Base-by-base conservation (phyloP, 2,329 filamentous ascomycete species). In the Fusarium sp. region DNA sequence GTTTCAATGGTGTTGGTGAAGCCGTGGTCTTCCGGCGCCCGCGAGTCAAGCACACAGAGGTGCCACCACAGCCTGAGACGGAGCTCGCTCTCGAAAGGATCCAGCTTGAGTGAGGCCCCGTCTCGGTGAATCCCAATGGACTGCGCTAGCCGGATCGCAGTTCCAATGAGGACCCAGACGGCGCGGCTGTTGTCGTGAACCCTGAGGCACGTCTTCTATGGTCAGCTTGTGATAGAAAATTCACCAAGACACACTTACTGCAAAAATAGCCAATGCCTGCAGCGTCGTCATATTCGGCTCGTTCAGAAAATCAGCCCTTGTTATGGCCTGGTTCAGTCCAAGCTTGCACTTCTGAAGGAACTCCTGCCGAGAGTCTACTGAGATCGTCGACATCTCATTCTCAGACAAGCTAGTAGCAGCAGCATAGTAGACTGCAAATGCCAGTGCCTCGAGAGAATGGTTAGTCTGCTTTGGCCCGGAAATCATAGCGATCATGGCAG, bases 1-100 rank as follows among this genome's bases (percentile, higher is more conserved):
- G 22, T 60, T 16, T 69, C 56, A 18, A 69, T 66, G 13, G 66
- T 65, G 20, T 54, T 14, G 4, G 67, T 58, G 29, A 69, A 69
- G 20, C 63, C 67, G 37, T 69, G 67, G 35, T 69, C 67, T 35
- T 69, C 67, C 9, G 67, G 67, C 35, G 67, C 62, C 13, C 67
- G 67, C 11, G 67, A 52, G 56, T 66, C 67, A 18, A 69, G 67
- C 13, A 66, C 33, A 22, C 63, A 66, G 16, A 69, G 67, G 10
- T 69, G 67, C 63, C 67, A 69, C 67, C 67, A 69, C 11, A 69
- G 22, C 20, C 67, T 60, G 16, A 69, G 48, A 13, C 67, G 67
- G 9, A 69, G 67, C 20, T 69, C 67, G 37, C 54, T 69, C 35
- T 69, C 67, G 24, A 66, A 69, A 16, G 67, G 62, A 24, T 64